These are phyloP conservation scores for Gossypium davidsonii DNA, from an alignment of 441 rosid genomes.

Conservation along the genomic window DNA sequence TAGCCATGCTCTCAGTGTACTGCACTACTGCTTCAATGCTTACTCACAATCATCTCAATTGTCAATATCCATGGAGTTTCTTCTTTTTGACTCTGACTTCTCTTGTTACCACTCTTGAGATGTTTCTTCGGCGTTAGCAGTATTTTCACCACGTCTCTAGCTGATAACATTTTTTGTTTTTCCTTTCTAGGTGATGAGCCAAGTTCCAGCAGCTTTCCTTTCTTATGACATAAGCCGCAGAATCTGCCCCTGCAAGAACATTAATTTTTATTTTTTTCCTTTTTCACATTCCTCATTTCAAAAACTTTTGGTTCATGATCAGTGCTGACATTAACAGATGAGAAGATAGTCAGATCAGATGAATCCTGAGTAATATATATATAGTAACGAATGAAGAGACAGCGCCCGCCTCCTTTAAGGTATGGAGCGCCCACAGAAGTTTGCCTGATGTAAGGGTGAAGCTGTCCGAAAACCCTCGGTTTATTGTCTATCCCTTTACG, in stretches of 20 bases:
- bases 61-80: neutral
- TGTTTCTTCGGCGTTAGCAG: neutral
- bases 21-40: neutral
- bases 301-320: neutral
- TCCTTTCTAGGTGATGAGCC: neutral
- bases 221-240: neutral
- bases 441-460: too few species aligned
- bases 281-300: neutral
- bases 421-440: too few species aligned
- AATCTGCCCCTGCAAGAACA: neutral
- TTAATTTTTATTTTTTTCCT: neutral
- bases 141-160: neutral
- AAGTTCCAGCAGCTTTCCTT: neutral
- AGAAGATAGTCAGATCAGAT: neutral
- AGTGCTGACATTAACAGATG: neutral
- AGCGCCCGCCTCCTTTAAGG: too few species aligned
- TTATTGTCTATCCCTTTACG: neutral
- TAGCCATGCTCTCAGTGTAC: neutral
- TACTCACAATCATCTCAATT: neutral
- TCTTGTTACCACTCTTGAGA: neutral
- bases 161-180: neutral
- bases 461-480: neutral
- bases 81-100: neutral
- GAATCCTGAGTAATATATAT: neutral
- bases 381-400: too few species aligned